Evolutionary conservation across 106 monocot species (phyloP).

Genomic region (Phalaenopsis aphrodite): DNA sequence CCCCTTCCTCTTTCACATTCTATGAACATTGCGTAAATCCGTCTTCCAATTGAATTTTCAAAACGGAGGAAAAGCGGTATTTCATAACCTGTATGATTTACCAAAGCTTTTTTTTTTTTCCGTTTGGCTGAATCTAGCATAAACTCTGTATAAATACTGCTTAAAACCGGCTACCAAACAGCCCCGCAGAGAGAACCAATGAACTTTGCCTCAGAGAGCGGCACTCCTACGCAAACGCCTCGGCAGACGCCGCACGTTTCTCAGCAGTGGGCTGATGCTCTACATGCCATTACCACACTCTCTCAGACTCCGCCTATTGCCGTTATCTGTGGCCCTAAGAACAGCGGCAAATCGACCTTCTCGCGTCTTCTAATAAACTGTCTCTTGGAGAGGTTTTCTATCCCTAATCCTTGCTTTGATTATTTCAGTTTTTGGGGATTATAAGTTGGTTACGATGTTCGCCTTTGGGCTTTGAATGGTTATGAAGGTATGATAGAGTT

Average conservation of each 20-base stretch:
- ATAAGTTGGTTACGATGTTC: neutral
- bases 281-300: slow-evolving; percentile 18
- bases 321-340: slow-evolving; percentile 75
- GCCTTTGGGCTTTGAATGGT: neutral
- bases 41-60: no score
- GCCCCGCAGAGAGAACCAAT: neutral
- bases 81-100: no score
- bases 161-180: neutral
- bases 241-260: slow-evolving; percentile 9
- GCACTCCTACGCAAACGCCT: neutral
- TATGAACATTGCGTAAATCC: no score
- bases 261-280: slow-evolving; percentile 43
- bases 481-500: slow-evolving; percentile 51
- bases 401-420: neutral
- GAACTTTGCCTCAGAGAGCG: neutral
- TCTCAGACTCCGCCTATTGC: slow-evolving; percentile 29
- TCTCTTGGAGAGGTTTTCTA: slow-evolving; percentile 48
- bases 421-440: neutral
- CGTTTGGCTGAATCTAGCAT: no score
- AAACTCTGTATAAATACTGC: no score
- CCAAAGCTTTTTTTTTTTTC: no score
- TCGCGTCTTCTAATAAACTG: slow-evolving; percentile 73
- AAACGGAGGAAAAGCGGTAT: no score
- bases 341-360: slow-evolving; percentile 93
- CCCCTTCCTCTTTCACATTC: no score